Percentiles rank a stretch among this genome's conserved stretches.
Evolutionary conservation across 306 rosid genomes (phyloP).

Genomic region (Spatholobus suberectus): DNA sequence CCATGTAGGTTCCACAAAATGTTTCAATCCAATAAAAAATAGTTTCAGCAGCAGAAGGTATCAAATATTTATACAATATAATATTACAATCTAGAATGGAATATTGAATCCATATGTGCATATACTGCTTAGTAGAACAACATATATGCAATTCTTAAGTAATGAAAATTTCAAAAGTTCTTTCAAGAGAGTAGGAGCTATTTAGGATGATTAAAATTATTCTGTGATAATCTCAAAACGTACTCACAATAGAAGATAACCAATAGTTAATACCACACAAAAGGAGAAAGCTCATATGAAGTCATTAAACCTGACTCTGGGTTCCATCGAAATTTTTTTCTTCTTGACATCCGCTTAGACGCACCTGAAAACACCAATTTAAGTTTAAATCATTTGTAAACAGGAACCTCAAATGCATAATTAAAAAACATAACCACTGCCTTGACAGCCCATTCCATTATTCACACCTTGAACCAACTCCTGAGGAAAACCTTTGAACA

Average conservation of each 20-base stretch:
- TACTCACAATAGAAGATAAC: neutral
- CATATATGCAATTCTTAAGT: neutral
- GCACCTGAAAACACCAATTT: conserved; percentile 54
- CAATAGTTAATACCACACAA: conserved; percentile 11
- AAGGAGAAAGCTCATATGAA: conserved; percentile 8
- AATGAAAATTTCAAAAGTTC: conserved; percentile 23
- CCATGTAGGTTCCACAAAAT: conserved; percentile 16
- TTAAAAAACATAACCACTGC: conserved; percentile 30
- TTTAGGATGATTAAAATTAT: conserved; percentile 17
- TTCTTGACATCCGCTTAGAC: conserved; percentile 40
- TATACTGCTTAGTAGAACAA: neutral
- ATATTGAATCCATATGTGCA: neutral
- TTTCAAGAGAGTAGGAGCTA: neutral
- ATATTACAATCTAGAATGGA: conserved; percentile 15
- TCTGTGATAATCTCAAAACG: neutral
- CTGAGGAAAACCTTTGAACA: conserved; percentile 49
- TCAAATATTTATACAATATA: neutral
- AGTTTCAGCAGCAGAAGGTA: conserved; percentile 24
- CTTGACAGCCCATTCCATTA: conserved; percentile 25
- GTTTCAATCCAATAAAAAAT: conserved; percentile 3
- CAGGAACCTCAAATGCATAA: conserved; percentile 25
- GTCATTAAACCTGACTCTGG: conserved; percentile 63
- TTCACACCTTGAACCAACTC: conserved; percentile 68
- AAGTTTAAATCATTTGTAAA: conserved; percentile 9
- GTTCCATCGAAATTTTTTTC: conserved; percentile 66